These are phyloP conservation scores for Vigna hirtella DNA, from an alignment of 306 rosid genomes.

Conservation along the genomic window DNA sequence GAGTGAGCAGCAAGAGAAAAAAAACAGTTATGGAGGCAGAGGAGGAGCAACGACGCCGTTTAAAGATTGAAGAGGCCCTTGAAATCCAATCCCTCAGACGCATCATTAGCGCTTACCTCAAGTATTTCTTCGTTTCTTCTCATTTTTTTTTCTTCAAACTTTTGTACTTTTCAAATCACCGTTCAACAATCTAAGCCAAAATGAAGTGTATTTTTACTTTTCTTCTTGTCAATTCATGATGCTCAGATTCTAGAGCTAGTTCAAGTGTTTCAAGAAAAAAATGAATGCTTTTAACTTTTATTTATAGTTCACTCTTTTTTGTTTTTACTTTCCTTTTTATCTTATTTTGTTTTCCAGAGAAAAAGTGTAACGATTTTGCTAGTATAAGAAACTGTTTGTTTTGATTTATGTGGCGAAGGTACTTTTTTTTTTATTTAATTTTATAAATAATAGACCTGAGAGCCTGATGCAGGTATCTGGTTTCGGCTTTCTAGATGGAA, in stretches of 20 bases:
- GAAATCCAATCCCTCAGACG: constrained; percentile 92
- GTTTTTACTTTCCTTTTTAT: neutral
- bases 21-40: constrained; percentile 46
- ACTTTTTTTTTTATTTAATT: neutral
- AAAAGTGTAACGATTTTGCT: constrained; percentile 2
- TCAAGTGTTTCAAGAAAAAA: neutral
- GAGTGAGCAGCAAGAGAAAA: too few species aligned
- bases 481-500: neutral
- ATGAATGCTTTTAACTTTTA: neutral
- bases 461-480: neutral
- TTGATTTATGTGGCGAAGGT: neutral
- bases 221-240: neutral
- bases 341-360: neutral
- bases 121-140: constrained; percentile 51
- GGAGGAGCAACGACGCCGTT: constrained; percentile 65
- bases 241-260: neutral
- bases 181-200: neutral
- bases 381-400: neutral
- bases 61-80: constrained; percentile 87
- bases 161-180: neutral
- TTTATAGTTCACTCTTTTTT: neutral
- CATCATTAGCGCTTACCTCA: constrained; percentile 89
- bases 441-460: neutral
- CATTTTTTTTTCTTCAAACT: neutral
- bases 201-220: neutral